phyloP scores from a whole-genome alignment of 2,329 filamentous ascomycete genomes.

The Dryadomyces quercus-mongolicae region DNA sequence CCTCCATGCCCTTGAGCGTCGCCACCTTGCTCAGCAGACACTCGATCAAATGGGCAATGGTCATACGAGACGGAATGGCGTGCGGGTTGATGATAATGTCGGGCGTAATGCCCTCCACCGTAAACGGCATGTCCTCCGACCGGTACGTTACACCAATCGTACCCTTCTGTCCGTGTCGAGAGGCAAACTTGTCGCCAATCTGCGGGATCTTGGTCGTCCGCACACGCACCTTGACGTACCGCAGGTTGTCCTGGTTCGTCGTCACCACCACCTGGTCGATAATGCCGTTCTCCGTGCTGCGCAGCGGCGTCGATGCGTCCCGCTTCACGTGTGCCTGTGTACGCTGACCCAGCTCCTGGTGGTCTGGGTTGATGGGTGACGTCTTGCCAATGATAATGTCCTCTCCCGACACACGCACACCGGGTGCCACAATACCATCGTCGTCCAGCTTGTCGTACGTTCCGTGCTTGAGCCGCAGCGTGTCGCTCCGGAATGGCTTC shows the following conservation, averaged over 20 bases:
- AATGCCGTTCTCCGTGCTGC: slow-evolving; percentile 94
- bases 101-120: slow-evolving; percentile 76
- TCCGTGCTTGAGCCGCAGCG: slow-evolving; percentile 82
- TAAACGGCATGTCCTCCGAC: slow-evolving; percentile 98
- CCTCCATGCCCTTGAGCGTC: slow-evolving; percentile 85
- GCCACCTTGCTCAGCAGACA: slow-evolving; percentile 95
- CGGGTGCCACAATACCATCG: slow-evolving; percentile 87
- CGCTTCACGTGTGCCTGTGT: slow-evolving; percentile 85
- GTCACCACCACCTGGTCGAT: slow-evolving; percentile 89
- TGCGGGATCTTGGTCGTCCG: slow-evolving; percentile 96
- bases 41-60: slow-evolving; percentile 99
- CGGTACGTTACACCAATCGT: slow-evolving; percentile 98
- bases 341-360: slow-evolving; percentile 84
- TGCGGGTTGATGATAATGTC: slow-evolving; percentile 99
- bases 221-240: slow-evolving; percentile 95
- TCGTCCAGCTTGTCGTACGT: slow-evolving; percentile 97
- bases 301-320: slow-evolving; percentile 87
- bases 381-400: slow-evolving; percentile 99
- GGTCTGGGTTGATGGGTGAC: slow-evolving; percentile 83
- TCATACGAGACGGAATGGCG: slow-evolving; percentile 99
- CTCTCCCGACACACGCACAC: slow-evolving; percentile 88
- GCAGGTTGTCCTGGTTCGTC: slow-evolving; percentile 85
- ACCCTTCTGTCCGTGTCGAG: slow-evolving; percentile 97
- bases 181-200: slow-evolving; percentile 98
- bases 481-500: slow-evolving; percentile 82